phyloP scores from a whole-genome alignment of 192 early-diverging fungal species.

The Backusella liffmaniae region DNA sequence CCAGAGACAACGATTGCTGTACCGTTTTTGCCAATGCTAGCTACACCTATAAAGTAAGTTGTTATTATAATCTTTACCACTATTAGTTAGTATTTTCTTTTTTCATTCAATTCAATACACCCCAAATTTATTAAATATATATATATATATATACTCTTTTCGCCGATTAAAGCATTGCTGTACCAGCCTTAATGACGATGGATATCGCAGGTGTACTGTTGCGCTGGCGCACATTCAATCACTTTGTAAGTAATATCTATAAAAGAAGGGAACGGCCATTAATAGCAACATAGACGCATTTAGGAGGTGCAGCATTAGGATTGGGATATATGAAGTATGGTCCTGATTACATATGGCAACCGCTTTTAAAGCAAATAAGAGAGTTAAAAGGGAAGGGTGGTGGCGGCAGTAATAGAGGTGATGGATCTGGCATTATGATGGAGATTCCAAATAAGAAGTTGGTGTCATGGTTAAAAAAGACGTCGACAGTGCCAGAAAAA shows the following conservation, averaged over 20 bases:
- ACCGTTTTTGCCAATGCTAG: conserved; percentile 60
- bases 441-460: conserved; percentile 10
- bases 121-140: not conserved
- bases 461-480: not conserved
- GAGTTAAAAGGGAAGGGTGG: not conserved
- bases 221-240: conserved; percentile 74
- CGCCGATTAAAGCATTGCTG: conserved; percentile 41
- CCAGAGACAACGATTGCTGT: conserved; percentile 57
- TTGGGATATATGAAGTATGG: conserved; percentile 56
- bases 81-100: not conserved
- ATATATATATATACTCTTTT: no score
- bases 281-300: conserved; percentile 45
- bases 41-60: conserved; percentile 33
- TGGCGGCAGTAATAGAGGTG: not conserved
- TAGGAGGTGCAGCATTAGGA: conserved; percentile 63
- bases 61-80: no score
- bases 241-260: conserved; percentile 62
- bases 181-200: conserved; percentile 65
- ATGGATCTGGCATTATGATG: conserved; percentile 3
- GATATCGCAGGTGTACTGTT: conserved; percentile 72
- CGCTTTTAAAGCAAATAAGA: conserved; percentile 19
- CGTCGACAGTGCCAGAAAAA: not conserved
- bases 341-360: conserved; percentile 38
- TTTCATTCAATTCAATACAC: not conserved
- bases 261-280: no score